Conservation (phyloP, 805 yeast genomes). For the Saccharomycopsis babjevae region DNA sequence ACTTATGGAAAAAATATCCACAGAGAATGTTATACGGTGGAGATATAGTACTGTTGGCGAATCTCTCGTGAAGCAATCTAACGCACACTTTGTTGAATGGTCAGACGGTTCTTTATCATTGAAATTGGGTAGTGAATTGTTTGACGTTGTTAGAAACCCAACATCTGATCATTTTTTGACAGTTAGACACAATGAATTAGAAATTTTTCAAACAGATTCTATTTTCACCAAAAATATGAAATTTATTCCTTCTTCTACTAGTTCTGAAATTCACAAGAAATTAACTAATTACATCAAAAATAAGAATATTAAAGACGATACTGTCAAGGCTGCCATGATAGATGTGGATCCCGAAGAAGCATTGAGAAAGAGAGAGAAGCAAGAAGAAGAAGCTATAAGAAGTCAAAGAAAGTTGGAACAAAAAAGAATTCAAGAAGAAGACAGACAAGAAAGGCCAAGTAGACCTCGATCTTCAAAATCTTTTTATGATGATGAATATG, state of each 20-base stretch:
- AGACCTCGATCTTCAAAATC: neutral
- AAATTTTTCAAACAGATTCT: slow-evolving; percentile 61
- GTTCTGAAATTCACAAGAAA: slow-evolving; percentile 69
- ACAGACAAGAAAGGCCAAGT: slow-evolving; percentile 7
- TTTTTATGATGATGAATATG: slow-evolving; percentile 1
- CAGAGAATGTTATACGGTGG: slow-evolving; percentile 90
- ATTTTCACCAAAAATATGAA: slow-evolving; percentile 54
- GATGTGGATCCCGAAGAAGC: slow-evolving; percentile 60
- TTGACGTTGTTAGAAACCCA: slow-evolving; percentile 61
- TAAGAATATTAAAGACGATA: slow-evolving; percentile 29
- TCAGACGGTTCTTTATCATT: slow-evolving; percentile 83
- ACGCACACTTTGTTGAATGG: slow-evolving; percentile 88
- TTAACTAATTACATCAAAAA: slow-evolving; percentile 58
- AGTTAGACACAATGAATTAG: slow-evolving; percentile 59
- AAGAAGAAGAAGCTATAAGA: slow-evolving; percentile 51
- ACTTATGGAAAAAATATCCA: slow-evolving; percentile 54
- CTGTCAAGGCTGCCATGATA: slow-evolving; percentile 31
- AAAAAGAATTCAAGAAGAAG: slow-evolving; percentile 23
- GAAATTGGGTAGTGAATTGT: slow-evolving; percentile 78
- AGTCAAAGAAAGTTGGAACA: slow-evolving; percentile 55
- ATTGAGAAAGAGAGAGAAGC: slow-evolving; percentile 57
- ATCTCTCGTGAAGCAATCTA: slow-evolving; percentile 67
- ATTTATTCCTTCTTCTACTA: slow-evolving; percentile 85
- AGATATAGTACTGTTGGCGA: slow-evolving; percentile 69
- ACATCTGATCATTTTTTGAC: slow-evolving; percentile 64